Conservation (phyloP, 441 rosid species). For the Pelargonium fulgidum region DNA sequence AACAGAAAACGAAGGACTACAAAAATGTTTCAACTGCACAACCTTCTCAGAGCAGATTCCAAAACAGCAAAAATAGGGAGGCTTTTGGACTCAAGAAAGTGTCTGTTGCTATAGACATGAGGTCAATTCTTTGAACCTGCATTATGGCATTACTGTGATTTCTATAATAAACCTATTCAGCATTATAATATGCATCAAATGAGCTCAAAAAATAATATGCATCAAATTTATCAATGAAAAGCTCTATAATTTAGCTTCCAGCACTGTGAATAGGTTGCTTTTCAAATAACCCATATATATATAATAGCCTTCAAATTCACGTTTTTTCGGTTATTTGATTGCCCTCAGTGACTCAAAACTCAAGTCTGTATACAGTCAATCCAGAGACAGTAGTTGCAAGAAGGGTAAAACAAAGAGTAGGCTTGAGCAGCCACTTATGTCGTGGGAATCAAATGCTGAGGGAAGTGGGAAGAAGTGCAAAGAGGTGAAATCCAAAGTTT, state of each 20-base stretch:
- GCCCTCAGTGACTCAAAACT: background rate
- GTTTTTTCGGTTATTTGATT: background rate
- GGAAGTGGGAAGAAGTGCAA: background rate
- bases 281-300: background rate
- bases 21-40: constrained; percentile 5
- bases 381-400: background rate
- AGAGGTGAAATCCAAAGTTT: background rate
- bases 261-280: too few relatives aligned
- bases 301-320: too few relatives aligned
- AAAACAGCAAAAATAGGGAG: background rate
- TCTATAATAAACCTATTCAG: too few relatives aligned
- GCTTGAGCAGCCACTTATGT: background rate
- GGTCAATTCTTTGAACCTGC: background rate
- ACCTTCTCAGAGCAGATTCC: background rate
- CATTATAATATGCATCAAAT: too few relatives aligned
- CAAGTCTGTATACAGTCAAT: background rate
- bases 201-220: too few relatives aligned
- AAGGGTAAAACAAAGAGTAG: background rate
- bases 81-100: background rate
- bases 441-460: background rate
- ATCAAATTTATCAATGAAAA: too few relatives aligned
- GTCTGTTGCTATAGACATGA: background rate
- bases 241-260: too few relatives aligned
- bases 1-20: background rate
- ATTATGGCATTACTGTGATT: background rate